Evolutionary conservation across 768 basidiomycete species (phyloP).

Genomic region (Albatrellus ellisii): DNA sequence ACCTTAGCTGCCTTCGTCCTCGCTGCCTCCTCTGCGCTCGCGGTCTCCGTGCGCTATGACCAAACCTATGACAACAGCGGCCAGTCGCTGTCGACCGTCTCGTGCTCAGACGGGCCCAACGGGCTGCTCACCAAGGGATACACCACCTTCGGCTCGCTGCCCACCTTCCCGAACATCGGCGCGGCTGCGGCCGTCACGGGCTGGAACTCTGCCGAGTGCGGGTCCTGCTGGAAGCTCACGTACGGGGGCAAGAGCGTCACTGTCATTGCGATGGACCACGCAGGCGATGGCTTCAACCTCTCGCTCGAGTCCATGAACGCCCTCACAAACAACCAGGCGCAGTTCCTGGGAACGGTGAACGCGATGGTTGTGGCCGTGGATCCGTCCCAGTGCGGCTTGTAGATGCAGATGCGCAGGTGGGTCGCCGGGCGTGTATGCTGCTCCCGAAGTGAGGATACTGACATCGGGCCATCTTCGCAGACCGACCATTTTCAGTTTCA

Average conservation of each 20-base stretch:
- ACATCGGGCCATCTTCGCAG: no score
- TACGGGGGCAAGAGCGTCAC: constrained; percentile 18
- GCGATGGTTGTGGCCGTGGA: not conserved
- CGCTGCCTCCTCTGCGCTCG: constrained; percentile 3
- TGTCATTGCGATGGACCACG: constrained; percentile 21
- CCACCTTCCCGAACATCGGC: constrained; percentile 21
- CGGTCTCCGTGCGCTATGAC: constrained; percentile 19
- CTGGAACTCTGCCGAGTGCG: constrained; percentile 20
- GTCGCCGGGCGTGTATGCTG: no score
- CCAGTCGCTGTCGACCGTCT: constrained; percentile 13
- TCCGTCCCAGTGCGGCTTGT: constrained; percentile 31
- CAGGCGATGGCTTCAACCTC: constrained; percentile 23
- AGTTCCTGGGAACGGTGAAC: constrained; percentile 9
- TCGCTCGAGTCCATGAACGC: constrained; percentile 22
- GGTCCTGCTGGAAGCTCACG: constrained; percentile 23
- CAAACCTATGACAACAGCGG: constrained; percentile 18
- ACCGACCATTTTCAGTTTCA: no score
- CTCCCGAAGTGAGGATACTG: no score
- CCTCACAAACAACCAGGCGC: constrained; percentile 29
- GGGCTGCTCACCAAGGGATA: constrained; percentile 21
- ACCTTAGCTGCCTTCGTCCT: constrained; percentile 13
- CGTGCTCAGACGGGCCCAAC: constrained; percentile 23
- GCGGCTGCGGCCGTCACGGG: constrained; percentile 21
- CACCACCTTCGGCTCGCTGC: constrained; percentile 21
- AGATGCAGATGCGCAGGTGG: constrained; percentile 7